Evolutionary conservation across 495 filamentous ascomycete genomes (phyloP), one percentile per base, ranked within the genome.

Genomic region (Pyrenopolyporus hunteri): DNA sequence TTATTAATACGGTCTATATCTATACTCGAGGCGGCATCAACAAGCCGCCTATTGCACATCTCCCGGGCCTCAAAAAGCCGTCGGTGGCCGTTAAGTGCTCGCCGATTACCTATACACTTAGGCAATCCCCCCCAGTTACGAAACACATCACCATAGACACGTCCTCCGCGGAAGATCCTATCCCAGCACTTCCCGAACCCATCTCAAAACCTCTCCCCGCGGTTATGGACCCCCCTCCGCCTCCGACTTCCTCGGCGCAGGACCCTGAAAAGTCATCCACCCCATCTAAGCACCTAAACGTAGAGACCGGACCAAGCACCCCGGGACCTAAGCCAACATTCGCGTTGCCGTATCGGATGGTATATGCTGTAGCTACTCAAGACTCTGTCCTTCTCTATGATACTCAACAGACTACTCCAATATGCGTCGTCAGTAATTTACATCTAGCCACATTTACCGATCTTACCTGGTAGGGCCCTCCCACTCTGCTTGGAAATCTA

Each of bases 371-470:
- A 39, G 95, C 94, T 11, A 99, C 95, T 0, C 92, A 97, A 70
- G 95, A 99, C 72, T 89, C 95, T 0, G 87, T 99, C n/a, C 75
- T 96, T 29, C 82, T 99, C 23, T 98, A 98, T 73, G 95, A 99
- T 71, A 99, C 95, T 0, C 95, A 99, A 67, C 95, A 99, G 65
- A 86, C 91, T 58, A 94, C 91, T 2, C 94, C 95, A 3, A 78
- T 99, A 22, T 94, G 89, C 73, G 77, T 97, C 13, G 92, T 98
- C 16, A 97, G 91, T 82, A 99, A 99, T 67, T 69, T 99, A 43
- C 95, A 99, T 63, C 96, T 91, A 73, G 92, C 95, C 5, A 97
- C 93, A 0, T 99, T 99, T 66, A 98, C 95, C 1, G 95, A 99
- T 74, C 73, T 99, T 57, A 89, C 89, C 17, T 99, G 95, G 95